Evolutionary conservation across 768 basidiomycete species (phyloP).

Genomic region (Tubosaeta sp.): DNA sequence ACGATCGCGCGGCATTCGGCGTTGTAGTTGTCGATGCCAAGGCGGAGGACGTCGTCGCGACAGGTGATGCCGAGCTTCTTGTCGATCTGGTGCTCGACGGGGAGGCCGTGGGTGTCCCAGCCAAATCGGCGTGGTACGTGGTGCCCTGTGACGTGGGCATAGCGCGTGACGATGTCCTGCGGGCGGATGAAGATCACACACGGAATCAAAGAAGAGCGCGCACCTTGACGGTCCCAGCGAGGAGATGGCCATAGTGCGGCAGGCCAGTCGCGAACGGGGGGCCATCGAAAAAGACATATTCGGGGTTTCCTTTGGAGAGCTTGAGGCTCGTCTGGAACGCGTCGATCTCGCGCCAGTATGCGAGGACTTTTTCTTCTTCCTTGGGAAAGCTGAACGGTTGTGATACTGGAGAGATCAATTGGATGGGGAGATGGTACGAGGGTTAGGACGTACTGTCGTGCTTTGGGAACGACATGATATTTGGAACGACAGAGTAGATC

Average conservation of each 20-base stretch:
- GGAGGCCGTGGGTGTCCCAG: constrained; percentile 98
- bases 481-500: too few relatives aligned
- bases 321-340: constrained; percentile 94
- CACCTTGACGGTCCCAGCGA: constrained; percentile 93
- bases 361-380: constrained; percentile 87
- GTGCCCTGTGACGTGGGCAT: constrained; percentile 89
- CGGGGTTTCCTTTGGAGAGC: constrained; percentile 85
- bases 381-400: constrained; percentile 76
- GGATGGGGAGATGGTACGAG: not conserved
- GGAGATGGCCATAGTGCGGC: constrained; percentile 93
- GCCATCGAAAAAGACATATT: constrained; percentile 95
- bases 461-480: constrained; percentile 60
- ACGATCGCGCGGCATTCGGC: constrained; percentile 95
- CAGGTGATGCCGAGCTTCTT: constrained; percentile 90
- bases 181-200: not conserved
- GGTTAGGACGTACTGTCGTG: constrained; percentile 61
- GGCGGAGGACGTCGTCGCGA: constrained; percentile 86
- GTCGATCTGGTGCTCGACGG: constrained; percentile 99
- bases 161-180: constrained; percentile 96
- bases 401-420: constrained; percentile 47
- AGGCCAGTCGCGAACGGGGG: constrained; percentile 96
- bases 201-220: constrained; percentile 9
- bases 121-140: constrained; percentile 94
- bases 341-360: constrained; percentile 95
- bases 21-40: constrained; percentile 98